Evolutionary conservation across 2,329 filamentous ascomycete genomes (phyloP), one percentile per base, ranked within the genome.

Genomic region (Aureobasidium sp.): DNA sequence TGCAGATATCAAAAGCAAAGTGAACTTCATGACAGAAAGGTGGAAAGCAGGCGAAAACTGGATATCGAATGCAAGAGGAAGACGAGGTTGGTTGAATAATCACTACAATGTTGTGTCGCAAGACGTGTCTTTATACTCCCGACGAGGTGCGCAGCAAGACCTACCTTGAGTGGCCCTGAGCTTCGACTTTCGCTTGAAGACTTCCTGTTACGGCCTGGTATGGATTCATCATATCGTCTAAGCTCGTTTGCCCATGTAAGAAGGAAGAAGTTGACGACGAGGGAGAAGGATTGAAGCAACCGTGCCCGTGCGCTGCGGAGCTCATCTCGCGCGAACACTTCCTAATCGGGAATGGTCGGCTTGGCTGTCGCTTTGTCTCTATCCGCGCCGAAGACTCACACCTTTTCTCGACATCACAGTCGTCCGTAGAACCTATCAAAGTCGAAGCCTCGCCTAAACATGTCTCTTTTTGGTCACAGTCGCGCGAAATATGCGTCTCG

Each of bases 271-370:
- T 53, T 14, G 35, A 37, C 49, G 49, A 52, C 49, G 15, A 53
- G 22, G 5, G 19, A 27, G 35, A 39, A 53, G 22, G 33, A 53
- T 49, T 24, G 19, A 2, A 9, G 1, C 14, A 17, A 17, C 14
- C 17, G 17, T 15, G 35, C 24, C 33, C 49, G 35, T 53, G 49
- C 49, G 31, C 15, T 50, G 47, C 47, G 17, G 47, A 49, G 47
- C 33, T 39, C 49, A 50, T 39, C 14, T 40, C 49, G 49, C 49
- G 49, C 49, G 49, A 53, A 53, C 49, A 33, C 49, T 53, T 53
- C 49, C 35, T 27, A 17, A 27, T 53, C 22, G 3, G 49, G 49
- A 17, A 27, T 53, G 5, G 49, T 53, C 33, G 12, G 5, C 49
- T 53, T 53, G 49, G 49, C 49, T 11, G 19, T 5, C 12, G 19